Evolutionary conservation across 176 grass and related monocot genomes (phyloP).

Genomic region (Alloteropsis semialata): DNA sequence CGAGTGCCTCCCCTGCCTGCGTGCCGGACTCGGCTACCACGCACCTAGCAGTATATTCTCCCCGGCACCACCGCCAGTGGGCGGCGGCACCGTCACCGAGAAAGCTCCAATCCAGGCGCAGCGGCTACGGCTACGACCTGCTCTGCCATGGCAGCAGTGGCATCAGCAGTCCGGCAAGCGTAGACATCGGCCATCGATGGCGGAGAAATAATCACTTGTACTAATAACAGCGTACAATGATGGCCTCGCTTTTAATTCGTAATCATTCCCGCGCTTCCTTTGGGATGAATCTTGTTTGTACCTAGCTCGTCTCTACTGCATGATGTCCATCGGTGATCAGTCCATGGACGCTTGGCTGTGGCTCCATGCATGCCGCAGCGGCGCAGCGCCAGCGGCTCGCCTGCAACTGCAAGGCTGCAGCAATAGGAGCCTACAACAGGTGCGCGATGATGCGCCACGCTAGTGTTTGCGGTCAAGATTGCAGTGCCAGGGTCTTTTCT

Average conservation of each 20-base stretch:
- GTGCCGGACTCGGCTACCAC: not conserved
- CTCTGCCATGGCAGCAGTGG: not conserved
- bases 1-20: slow-evolving; percentile 1
- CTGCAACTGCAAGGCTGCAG: not conserved
- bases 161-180: not conserved
- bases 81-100: not conserved
- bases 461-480: not conserved
- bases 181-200: not conserved
- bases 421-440: too few relatives aligned
- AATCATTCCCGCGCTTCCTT: not conserved
- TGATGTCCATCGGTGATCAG: not conserved
- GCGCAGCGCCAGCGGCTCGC: not conserved
- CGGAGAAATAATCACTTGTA: not conserved
- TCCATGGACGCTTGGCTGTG: too few relatives aligned
- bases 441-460: too few relatives aligned
- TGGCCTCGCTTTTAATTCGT: slow-evolving; percentile 36
- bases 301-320: not conserved
- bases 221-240: slow-evolving; percentile 5
- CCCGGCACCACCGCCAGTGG: not conserved
- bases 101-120: not conserved
- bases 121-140: not conserved
- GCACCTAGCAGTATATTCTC: not conserved
- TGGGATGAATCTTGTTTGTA: not conserved
- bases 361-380: not conserved
- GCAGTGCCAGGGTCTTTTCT: not conserved